Evolutionary conservation across 495 filamentous ascomycete genomes (phyloP).

Genomic region (Penicillium waksmanii): DNA sequence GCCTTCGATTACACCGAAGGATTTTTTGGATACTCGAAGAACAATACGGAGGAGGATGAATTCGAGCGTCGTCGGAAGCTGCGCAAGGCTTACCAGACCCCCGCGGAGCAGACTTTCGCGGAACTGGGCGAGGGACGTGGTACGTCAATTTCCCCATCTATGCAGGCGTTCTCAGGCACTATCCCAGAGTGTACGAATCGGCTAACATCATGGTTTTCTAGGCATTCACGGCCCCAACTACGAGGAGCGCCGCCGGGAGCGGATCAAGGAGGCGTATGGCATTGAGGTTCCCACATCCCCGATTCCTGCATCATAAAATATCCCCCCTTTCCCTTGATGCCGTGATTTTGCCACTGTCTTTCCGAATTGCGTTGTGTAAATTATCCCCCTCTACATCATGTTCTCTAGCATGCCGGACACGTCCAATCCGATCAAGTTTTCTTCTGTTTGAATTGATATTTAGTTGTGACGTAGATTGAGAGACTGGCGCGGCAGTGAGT

Average conservation of each 20-base stretch:
- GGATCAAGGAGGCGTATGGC: slow-evolving; percentile 89
- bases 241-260: slow-evolving; percentile 78
- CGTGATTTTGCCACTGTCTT: slow-evolving; percentile 21
- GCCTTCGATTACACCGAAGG: slow-evolving; percentile 81
- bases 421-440: slow-evolving; percentile 26
- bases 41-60: slow-evolving; percentile 71
- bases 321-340: slow-evolving; percentile 11
- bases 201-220: slow-evolving; percentile 33
- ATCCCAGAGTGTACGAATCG: background rate
- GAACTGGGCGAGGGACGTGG: slow-evolving; percentile 90
- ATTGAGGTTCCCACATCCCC: slow-evolving; percentile 68
- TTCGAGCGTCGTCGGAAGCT: slow-evolving; percentile 77
- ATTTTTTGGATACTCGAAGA: slow-evolving; percentile 59
- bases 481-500: background rate
- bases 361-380: slow-evolving; percentile 44
- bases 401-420: slow-evolving; percentile 41
- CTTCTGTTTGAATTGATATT: slow-evolving; percentile 15
- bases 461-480: slow-evolving; percentile 13
- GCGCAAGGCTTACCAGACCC: slow-evolving; percentile 72
- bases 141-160: slow-evolving; percentile 42
- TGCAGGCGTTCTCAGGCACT: background rate
- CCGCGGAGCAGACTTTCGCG: slow-evolving; percentile 79
- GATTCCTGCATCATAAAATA: slow-evolving; percentile 46
- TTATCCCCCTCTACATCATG: slow-evolving; percentile 44
- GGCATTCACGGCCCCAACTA: slow-evolving; percentile 86